Evolutionary conservation across 2,329 filamentous ascomycete species (phyloP), one percentile per base, ranked within the genome.

Genomic region (Colletotrichum orbiculare): DNA sequence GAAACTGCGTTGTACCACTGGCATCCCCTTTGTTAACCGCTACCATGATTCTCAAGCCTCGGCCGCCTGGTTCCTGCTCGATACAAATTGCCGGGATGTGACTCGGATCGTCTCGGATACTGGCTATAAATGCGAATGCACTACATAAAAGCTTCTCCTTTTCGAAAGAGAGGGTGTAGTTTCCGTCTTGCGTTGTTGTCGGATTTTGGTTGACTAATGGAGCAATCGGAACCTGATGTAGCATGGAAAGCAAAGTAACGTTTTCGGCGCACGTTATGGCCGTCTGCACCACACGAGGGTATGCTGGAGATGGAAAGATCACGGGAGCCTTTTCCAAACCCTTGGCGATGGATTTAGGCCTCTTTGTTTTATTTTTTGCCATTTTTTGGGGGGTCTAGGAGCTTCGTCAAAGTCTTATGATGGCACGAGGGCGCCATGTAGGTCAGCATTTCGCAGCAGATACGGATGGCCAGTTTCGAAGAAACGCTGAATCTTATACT

Each of bases 51-150:
- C 25, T 50, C 8, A 60, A 15, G 9, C 41, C 17, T n/a, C 10
- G 3, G 8, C 10, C n/a, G 4, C 11, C n/a, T 6, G 49, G 49
- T 25, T 9, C 9, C 34, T 60, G 48, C 41, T 60, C 57, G 4
- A 60, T 12, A 43, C 57, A 48, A 2, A 53, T 49, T 4, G 57
- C 57, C 15, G 49, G 39, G n/a, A 61, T 41, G 7, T 35, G 48
- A 15, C 46, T 45, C 35, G 15, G 10, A 8, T 60, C n/a, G 49
- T 47, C 47, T 3, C 42, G n/a, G n/a, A 41, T 15, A 33, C 57
- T 45, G 41, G 57, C 39, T 8, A 60, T 25, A 13, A 61, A 61
- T 2, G 50, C 58, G 8, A 55, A 45, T 8, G 50, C 35, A 8
- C 42, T 34, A 17, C 47, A 53, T 6, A 61, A n/a, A 11, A 7